Base-by-base conservation (phyloP, 352 stramenopile species). In the Phytophthora macrochlamydospora region DNA sequence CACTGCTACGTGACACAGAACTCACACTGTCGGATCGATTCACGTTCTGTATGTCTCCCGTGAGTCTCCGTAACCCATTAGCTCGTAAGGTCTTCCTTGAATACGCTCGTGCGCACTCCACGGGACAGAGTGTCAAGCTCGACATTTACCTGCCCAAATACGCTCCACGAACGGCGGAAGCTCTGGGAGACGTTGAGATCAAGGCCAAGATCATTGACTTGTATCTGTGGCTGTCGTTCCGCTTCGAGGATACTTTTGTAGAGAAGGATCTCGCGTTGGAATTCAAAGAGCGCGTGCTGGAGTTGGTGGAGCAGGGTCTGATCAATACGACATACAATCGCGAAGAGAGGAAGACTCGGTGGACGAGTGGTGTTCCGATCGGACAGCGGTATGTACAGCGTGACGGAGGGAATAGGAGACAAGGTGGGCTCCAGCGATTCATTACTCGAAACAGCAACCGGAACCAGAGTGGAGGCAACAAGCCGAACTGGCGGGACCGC, bases 211-310 rank as follows among this genome's bases (percentile, higher is more conserved):
- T 98, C 61, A 90, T 98, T 43, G 94, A 98, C 56, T 45, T 98
- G 37, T 98, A 98, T 75, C 62, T 98, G 18, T 99, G 96, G 96
- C 78, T 99, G 1, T 93, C 92, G 48, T 89, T 85, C 53, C 94
- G 94, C 43, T 98, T 98, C 67, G 81, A 93, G 32, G 81, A 83
- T 9, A 94, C 85, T 35, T 97, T 97, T 57, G 84, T 83, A 11
- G 80, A 92, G 70, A 78, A 90, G 14, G 75, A 85, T 28, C 33
- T 91, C 29, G 86, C 86, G 18, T 43, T 92, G 3, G 81, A 91
- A 43, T 49, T 91, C 59, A 94, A 94, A 62, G 62, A 60, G 13
- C 64, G 71, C 28, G 86, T 90, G 51, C 57, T 94, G 2, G 79
- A 89, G 52, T 63, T 94, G 2, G 83, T 94, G 24, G 85, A 94